These are phyloP conservation scores for Cinchona pubescens DNA, from an alignment of 257 asterid species.

Conservation along the genomic window DNA sequence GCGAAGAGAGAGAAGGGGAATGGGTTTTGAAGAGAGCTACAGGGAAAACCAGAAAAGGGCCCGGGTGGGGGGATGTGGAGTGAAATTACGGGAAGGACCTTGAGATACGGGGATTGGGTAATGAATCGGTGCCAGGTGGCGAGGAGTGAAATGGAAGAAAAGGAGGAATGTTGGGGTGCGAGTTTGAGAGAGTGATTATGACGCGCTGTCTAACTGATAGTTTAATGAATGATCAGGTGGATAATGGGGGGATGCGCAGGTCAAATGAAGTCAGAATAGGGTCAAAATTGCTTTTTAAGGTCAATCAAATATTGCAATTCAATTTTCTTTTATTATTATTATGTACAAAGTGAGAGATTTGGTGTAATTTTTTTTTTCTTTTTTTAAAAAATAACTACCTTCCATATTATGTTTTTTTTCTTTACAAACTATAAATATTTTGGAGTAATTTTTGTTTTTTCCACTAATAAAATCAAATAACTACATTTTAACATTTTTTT, in stretches of 20 bases:
- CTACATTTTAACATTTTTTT: no score
- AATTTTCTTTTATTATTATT: no score
- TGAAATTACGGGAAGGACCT: constrained; percentile 23
- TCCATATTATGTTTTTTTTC: no score
- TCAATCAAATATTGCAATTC: background rate
- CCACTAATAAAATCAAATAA: no score
- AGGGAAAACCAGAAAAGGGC: background rate
- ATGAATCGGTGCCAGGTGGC: constrained; percentile 2
- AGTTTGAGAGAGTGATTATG: constrained; percentile 3
- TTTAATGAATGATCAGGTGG: no score
- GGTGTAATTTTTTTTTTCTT: no score
- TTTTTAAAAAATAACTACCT: no score
- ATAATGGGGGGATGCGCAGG: no score
- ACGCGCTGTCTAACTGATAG: background rate
- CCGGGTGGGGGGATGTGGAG: constrained; percentile 1
- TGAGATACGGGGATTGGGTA: constrained; percentile 1
- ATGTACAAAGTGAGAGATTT: no score
- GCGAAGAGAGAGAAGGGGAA: background rate
- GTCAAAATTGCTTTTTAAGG: background rate
- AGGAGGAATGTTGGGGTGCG: constrained; percentile 1
- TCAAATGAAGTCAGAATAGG: background rate
- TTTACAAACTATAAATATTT: no score
- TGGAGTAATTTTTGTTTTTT: no score
- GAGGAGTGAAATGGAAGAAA: background rate
- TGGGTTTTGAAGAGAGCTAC: background rate